A percentile compares a stretch with the other conserved stretches of the same genome.
Evolutionary conservation across 345 rosid genomes (phyloP).

Genomic region (Triadica sebifera): DNA sequence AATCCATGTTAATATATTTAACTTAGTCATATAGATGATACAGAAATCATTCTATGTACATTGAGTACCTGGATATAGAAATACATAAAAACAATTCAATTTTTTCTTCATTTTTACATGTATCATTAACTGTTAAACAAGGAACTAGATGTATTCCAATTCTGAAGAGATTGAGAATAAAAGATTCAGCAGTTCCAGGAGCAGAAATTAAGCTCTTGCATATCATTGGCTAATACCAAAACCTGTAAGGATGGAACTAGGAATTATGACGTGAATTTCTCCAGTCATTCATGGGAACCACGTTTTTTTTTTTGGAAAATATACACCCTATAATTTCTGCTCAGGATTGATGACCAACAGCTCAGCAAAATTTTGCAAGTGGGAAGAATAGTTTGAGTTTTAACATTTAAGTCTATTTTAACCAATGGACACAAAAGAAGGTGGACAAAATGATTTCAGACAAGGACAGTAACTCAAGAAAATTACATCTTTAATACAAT

Average conservation of each 20-base stretch:
- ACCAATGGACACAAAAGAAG: background rate
- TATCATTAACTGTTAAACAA: background rate
- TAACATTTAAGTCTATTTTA: background rate
- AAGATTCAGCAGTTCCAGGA: too few species aligned
- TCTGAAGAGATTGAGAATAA: background rate
- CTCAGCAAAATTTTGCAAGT: background rate
- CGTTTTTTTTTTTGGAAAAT: too few species aligned
- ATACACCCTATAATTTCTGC: too few species aligned
- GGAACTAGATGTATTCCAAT: background rate
- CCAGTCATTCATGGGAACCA: too few species aligned
- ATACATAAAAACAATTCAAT: background rate
- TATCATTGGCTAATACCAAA: too few species aligned
- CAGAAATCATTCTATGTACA: constrained; percentile 16
- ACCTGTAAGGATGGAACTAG: too few species aligned
- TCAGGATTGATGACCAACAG: background rate
- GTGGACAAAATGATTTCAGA: background rate
- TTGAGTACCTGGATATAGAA: background rate
- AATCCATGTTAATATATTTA: background rate
- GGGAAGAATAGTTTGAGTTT: background rate
- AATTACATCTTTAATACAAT: background rate
- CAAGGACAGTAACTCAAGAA: background rate
- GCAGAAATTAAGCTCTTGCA: too few species aligned
- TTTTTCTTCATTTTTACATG: background rate
- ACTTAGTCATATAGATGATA: background rate
- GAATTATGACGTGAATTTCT: too few species aligned